Conservation (phyloP, 129 eudicot genomes). For the Apium graveolens region DNA sequence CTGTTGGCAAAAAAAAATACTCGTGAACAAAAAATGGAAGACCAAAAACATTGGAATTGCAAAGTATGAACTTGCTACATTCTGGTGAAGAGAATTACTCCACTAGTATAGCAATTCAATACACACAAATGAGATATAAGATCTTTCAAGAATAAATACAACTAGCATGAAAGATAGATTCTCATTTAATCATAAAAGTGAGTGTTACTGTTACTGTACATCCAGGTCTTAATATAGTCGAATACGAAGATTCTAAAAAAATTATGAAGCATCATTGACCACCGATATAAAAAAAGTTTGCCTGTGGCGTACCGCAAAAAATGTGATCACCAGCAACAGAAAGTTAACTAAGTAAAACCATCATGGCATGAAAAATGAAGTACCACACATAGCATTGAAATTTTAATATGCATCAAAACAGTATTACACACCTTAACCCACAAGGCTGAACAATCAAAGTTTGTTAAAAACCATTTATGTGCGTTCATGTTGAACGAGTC, state of each 20-base stretch:
- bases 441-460: conserved; percentile 89
- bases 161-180: neutral
- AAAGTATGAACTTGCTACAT: neutral
- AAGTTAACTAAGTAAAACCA: neutral
- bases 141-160: neutral
- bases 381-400: neutral
- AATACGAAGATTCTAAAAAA: neutral
- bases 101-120: neutral
- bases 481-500: conserved; percentile 94
- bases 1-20: conserved; percentile 37
- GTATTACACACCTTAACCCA: conserved; percentile 73
- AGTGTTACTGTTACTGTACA: neutral
- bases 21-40: neutral
- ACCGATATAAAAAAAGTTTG: neutral
- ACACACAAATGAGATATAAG: neutral
- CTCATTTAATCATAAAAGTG: neutral
- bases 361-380: neutral
- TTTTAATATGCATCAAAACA: conserved; percentile 1
- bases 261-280: neutral
- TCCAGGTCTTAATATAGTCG: neutral
- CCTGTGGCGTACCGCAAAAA: neutral
- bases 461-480: conserved; percentile 91
- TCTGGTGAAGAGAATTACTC: neutral
- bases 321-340: neutral
- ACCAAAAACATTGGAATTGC: neutral